Base-by-base conservation (phyloP, 1,284 basidiomycete species). In the Pseudomicrostroma phylloplanum region DNA sequence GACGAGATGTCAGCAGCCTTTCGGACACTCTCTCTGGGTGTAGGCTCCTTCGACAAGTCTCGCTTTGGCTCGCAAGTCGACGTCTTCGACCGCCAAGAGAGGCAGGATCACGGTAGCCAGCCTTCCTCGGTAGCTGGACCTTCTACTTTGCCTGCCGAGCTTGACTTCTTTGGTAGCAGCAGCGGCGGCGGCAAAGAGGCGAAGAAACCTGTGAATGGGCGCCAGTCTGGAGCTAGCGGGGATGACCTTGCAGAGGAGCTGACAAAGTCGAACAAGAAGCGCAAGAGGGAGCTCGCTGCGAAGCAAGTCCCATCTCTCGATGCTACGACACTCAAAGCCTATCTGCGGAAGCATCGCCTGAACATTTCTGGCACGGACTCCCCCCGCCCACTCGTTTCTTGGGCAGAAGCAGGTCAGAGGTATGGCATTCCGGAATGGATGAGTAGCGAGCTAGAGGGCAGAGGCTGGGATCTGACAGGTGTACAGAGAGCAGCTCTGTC, bases 321-420 rank as follows among this genome's bases (percentile, higher is more conserved):
- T 17, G 66, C 61, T 59, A 58, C 69, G 63, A 79, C 70, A 55
- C 70, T 67, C 64, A 60, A 64, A 54, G 55, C 59, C 9, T 77
- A 74, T 41, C 64, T 77, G 51, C 72, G 74, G 30, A 41, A 39
- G 26, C 66, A 77, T 60, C 70, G 73, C 56, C 76, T 81, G 69
- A 80, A 80, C 55, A 61, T 77, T 36, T 77, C 72, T 1, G 80
- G 81, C 2, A 76, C 77, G 25, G 80, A 81, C 56, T 70, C 78
- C 9, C 80, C 81, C 1, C 65, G 75, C n/a, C 80, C 80, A 19
- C 67, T 80, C 59, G 55, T 71, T 0, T 74, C 79, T 1, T 76
- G 80, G 71, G 56, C 65, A 6, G 77, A 78, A 48, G 69, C 80
- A 21, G 65, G 71, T 12, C 19, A 59, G 1, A 64, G 72, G 1